Evolutionary conservation across 129 eudicot genomes (phyloP), one percentile per base, ranked within the genome.

Genomic region (Pulicaria dysenterica): DNA sequence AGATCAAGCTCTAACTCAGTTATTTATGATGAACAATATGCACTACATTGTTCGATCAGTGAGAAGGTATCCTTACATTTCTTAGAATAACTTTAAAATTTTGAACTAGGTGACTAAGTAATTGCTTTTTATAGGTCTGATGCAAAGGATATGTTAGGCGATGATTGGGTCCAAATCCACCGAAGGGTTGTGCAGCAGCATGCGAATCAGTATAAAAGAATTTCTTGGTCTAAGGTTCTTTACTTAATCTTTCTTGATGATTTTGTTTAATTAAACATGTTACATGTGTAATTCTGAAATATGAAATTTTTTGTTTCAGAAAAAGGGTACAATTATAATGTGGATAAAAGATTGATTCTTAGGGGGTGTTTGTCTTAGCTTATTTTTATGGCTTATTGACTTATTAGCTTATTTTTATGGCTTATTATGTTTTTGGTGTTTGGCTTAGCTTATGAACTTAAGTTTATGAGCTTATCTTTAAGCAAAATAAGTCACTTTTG

Each of bases 121-220:
- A 7, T 55, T 7, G 19, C 1, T 14, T 54, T 16, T 19, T 41
- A 12, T 79, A 93, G 98, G 89, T 93, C 98, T 1, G 96, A 93
- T 34, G 98, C 96, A 49, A 89, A 93, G 83, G 96, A 93, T 57
- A 67, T 90, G 67, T 61, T 93, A 61, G 98, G 98, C 9, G 95
- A 89, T 78, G 98, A 93, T 71, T 87, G 98, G 98, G 98, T 93
- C 45, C 96, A 93, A 55, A 87, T 88, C 79, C 98, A 93, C 54
- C 85, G 98, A 72, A 78, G 98, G 77, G 80, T 89, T 48, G 98
- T 93, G 74, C 98, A 93, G 76, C 96, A 90, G 61, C 95, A 87
- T 82, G 98, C 98, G 10, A 89, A 87, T 74, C 96, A 93, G 70
- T 93, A 93, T 79, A 93, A 93, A 80, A 85, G 98, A 80, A 76